Evolutionary conservation across 2,329 filamentous ascomycete genomes (phyloP), one percentile per base, ranked within the genome.

Genomic region (Verticillium nubilum): DNA sequence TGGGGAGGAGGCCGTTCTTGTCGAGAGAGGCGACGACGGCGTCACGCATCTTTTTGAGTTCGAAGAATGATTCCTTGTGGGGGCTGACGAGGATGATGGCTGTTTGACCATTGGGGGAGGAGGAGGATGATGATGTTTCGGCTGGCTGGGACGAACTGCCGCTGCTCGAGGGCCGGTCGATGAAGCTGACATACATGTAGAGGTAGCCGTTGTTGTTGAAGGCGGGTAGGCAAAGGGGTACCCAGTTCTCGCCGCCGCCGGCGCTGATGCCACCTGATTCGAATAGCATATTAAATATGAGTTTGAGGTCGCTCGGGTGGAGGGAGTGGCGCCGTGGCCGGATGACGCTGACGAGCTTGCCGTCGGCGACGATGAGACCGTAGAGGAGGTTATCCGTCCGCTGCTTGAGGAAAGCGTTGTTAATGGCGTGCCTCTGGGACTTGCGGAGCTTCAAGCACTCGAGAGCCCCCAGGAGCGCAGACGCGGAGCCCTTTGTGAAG

Each of bases 231-330:
- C 95, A 99, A 6, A 99, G 81, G 0, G 95, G 95, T 54, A 98
- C 94, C 95, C 95, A 99, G 68, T 94, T 97, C 74, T 99, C 95
- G 29, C 94, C 95, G 42, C 83, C 92, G 5, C 91, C 93, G 23
- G 92, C 89, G 71, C 95, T 94, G 70, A 99, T 89, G 52, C 91
- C 90, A 55, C 92, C 91, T 2, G 94, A 95, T 76, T 96, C 93
- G 68, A 99, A 99, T 2, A 99, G 86, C 96, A 99, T 99, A 70
- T 98, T 98, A 81, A 99, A 99, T 62, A 99, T 93, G 53, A 99
- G 84, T 69, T 97, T 94, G 26, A 99, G 81, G 71, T 99, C 95
- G 63, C 93, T 94, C 0, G 96, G 95, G 67, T 99, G 96, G 2
- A 99, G 81, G 0, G 93, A 97, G 73, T 99, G 95, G 60, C 95